Conservation (phyloP, 2,329 filamentous ascomycete genomes). For the Xylariaceae sp. region DNA sequence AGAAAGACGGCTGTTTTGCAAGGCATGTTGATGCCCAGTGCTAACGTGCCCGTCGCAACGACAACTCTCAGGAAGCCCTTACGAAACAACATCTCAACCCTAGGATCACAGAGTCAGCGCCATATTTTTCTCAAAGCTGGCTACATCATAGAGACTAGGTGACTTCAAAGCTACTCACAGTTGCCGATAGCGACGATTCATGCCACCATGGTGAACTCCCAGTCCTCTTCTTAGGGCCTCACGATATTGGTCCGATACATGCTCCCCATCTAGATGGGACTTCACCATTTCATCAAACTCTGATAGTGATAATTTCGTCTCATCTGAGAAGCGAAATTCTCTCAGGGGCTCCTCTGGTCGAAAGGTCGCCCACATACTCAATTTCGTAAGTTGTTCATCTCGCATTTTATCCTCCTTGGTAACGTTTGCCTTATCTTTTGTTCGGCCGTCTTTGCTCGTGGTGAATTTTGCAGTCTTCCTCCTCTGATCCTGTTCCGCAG, state of each 20-base stretch:
- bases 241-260: conserved; percentile 58
- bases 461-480: too few species aligned
- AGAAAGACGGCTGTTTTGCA: conserved; percentile 80
- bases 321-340: too few species aligned
- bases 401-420: too few species aligned
- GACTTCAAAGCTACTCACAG: conserved; percentile 42
- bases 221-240: conserved; percentile 67
- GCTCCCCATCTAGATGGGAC: conserved; percentile 58
- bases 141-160: conserved; percentile 17
- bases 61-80: conserved; percentile 72
- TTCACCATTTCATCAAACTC: too few species aligned
- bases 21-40: conserved; percentile 81
- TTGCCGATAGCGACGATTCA: conserved; percentile 78
- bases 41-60: conserved; percentile 75
- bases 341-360: too few species aligned
- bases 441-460: too few species aligned
- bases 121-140: too few species aligned
- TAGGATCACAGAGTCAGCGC: too few species aligned
- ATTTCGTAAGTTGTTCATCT: too few species aligned
- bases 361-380: too few species aligned
- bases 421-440: too few species aligned
- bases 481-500: conserved; percentile 56
- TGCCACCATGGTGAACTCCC: conserved; percentile 77
- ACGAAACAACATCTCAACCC: conserved; percentile 74
- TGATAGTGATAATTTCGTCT: too few species aligned